These are phyloP conservation scores for Sporopachydermia lactativora DNA, from an alignment of 805 yeast species.

Conservation along the genomic window DNA sequence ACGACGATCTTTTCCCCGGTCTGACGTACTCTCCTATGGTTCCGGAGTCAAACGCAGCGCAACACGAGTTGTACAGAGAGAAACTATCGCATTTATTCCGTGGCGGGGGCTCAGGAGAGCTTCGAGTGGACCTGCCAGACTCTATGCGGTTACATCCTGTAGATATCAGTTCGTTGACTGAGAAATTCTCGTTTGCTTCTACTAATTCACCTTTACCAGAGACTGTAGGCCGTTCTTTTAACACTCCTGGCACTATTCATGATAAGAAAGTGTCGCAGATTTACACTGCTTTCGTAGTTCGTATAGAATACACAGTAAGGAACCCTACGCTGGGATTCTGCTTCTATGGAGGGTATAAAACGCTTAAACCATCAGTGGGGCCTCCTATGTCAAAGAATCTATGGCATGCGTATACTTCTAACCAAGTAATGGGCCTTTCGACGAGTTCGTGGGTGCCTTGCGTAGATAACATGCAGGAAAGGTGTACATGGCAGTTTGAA, in stretches of 20 bases:
- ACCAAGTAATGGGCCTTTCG: constrained; percentile 61
- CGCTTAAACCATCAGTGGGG: constrained; percentile 12
- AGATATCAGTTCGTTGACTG: constrained; percentile 20
- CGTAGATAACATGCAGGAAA: constrained; percentile 75
- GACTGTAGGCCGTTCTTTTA: constrained; percentile 8
- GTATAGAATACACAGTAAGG: constrained; percentile 47
- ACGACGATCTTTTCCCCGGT: constrained; percentile 16
- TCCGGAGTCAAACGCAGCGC: constrained; percentile 23
- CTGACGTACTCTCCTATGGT: constrained; percentile 10
- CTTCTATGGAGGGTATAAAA: constrained; percentile 49
- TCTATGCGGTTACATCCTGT: constrained; percentile 46
- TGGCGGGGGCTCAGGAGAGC: constrained; percentile 47
- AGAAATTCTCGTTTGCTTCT: constrained; percentile 3
- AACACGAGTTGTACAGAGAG: constrained; percentile 44
- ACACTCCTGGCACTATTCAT: constrained; percentile 13
- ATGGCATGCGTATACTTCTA: constrained; percentile 83
- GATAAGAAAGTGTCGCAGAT: constrained; percentile 20
- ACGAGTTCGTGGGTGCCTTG: constrained; percentile 99
- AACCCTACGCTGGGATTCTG: constrained; percentile 64
- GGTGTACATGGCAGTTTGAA: constrained; percentile 85
- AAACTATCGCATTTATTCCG: constrained; percentile 39
- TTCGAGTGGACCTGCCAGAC: constrained; percentile 50
- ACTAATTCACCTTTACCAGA: constrained; percentile 11
- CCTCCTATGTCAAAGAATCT: constrained; percentile 21
- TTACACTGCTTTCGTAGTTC: constrained; percentile 62